Base-by-base conservation (phyloP, 352 stramenopile species). In the Globisporangium emineosum region DNA sequence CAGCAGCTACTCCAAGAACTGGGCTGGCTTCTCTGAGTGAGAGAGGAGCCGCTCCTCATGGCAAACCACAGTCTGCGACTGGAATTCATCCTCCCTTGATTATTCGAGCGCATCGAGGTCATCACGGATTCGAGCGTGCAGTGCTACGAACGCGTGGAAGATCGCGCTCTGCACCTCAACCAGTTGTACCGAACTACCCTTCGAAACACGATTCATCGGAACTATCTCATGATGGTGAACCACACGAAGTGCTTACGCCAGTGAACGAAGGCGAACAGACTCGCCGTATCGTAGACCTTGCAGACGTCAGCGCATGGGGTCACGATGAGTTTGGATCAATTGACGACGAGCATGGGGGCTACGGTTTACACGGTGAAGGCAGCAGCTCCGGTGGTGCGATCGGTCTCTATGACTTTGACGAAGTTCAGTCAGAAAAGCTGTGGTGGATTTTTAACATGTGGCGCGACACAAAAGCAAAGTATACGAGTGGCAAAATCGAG, bases 391-490 rank as follows among this genome's bases (percentile, higher is more conserved):
- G 79, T 35, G 73, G 73, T 35, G 78, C 73, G 2, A 84, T 91
- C 30, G 82, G 84, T 15, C 61, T 88, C 19, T 92, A 86, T 62
- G 85, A 91, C 66, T 92, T 91, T 53, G 83, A 94, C 32, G 83
- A 91, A 64, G 77, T 86, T n/a, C 85, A 92, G 64, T 91, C 81
- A 2, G 85, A 91, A 66, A 81, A 79, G 40, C 64, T 94, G 19
- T 92, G 85, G 81, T 92, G 81, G 81, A 88, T 94, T 17, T 94
- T 94, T 43, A 92, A 91, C 37, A 33, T 78, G 32, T 94, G 83
- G 83, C 71, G 69, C 12, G 73, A 83, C 43, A 75, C 76, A 1
- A 89, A 89, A 49, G 63, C 68, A 12, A 91, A 89, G 66, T 94
- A 90, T 65, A 75, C 82, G 9, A 81, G 73, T 7, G 80, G 85